A percentile compares a stretch with the other conserved stretches of the same genome.
These are phyloP conservation scores for Fagus sylvatica DNA, from an alignment of 306 rosid genomes.

Conservation along the genomic window DNA sequence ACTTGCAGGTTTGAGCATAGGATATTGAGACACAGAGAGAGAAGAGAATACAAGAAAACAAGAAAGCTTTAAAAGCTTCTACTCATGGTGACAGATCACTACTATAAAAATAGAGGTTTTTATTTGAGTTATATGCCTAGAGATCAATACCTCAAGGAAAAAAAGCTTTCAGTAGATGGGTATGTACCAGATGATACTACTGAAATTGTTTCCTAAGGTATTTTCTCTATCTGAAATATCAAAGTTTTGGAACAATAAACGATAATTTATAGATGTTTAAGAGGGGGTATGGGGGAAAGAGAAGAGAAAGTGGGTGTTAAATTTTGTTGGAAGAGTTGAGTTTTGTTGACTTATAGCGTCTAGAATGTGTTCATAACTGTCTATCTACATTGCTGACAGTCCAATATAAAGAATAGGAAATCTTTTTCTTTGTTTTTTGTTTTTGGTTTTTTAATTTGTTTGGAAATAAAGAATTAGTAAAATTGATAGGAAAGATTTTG, in stretches of 20 bases:
- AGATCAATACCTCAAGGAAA: not conserved
- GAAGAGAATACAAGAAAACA: slow-evolving; percentile 22
- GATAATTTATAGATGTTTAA: not conserved
- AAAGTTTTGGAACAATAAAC: not conserved
- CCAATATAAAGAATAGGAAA: not conserved
- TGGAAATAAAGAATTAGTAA: too few species aligned
- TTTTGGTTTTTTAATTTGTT: too few species aligned
- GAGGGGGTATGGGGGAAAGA: not conserved
- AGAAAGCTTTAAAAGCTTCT: not conserved
- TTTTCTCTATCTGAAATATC: not conserved
- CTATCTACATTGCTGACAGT: not conserved
- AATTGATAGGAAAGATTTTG: not conserved
- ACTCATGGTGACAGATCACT: not conserved
- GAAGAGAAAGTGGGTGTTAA: not conserved
- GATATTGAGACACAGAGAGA: slow-evolving; percentile 28
- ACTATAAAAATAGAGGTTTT: not conserved
- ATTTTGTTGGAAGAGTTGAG: not conserved
- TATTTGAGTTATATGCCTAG: not conserved
- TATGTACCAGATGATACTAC: not conserved
- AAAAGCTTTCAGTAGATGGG: not conserved
- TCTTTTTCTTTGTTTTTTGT: too few species aligned
- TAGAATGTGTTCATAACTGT: not conserved
- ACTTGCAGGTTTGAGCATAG: slow-evolving; percentile 49
- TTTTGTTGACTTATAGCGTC: not conserved
- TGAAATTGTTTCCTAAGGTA: not conserved